phyloP scores from a whole-genome alignment of 768 basidiomycete species.

The Trametes elegans region DNA sequence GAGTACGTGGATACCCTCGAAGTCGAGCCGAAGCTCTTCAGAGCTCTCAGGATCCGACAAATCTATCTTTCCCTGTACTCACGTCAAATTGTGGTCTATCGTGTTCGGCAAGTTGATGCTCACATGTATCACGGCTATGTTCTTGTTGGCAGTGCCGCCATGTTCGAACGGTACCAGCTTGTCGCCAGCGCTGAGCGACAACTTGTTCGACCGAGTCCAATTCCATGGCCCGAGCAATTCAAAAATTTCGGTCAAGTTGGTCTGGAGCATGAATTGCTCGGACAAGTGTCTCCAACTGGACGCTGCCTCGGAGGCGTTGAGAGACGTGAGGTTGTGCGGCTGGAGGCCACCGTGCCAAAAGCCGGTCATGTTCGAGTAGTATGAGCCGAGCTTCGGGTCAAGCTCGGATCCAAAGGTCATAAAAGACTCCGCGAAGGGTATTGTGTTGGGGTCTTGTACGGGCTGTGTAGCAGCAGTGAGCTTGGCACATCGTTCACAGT shows the following conservation, averaged over 20 bases:
- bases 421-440: constrained; percentile 7
- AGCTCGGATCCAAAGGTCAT: not conserved
- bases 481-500: no score
- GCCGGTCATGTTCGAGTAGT: constrained; percentile 64
- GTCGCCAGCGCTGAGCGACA: constrained; percentile 67
- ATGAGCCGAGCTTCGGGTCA: constrained; percentile 10
- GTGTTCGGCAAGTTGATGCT: constrained; percentile 21
- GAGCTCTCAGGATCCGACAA: constrained; percentile 49
- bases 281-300: constrained; percentile 51
- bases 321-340: constrained; percentile 62
- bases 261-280: constrained; percentile 47
- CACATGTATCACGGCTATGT: constrained; percentile 65
- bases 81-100: not conserved
- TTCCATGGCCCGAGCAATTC: constrained; percentile 61
- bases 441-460: constrained; percentile 4
- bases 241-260: constrained; percentile 51
- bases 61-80: constrained; percentile 65
- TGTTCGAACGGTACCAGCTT: constrained; percentile 41
- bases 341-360: constrained; percentile 65
- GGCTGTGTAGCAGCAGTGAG: constrained; percentile 1
- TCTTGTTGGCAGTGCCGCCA: constrained; percentile 31
- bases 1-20: constrained; percentile 76
- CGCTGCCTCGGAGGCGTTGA: constrained; percentile 35
- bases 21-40: constrained; percentile 65
- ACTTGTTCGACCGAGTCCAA: constrained; percentile 62